Conservation (phyloP, 805 yeast genomes). For the Candida coleopterorum region DNA sequence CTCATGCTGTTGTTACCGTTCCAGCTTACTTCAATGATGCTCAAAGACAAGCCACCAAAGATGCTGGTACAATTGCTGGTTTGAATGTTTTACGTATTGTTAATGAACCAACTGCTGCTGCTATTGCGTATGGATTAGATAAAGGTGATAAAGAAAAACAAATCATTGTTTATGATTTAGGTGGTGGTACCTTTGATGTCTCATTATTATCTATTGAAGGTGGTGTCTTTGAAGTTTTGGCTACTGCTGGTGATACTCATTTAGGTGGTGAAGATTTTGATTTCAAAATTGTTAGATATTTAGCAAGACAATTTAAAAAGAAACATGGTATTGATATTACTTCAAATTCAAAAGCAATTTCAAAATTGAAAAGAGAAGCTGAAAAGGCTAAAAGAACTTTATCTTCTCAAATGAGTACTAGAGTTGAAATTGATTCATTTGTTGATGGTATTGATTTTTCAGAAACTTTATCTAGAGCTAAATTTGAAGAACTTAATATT, state of each 20-base stretch:
- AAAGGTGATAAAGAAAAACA: conserved; percentile 56
- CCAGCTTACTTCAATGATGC: conserved; percentile 98
- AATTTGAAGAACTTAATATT: conserved; percentile 45
- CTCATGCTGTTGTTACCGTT: conserved; percentile 92
- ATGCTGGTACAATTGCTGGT: conserved; percentile 96
- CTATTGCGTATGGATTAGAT: conserved; percentile 56
- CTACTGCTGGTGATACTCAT: conserved; percentile 49
- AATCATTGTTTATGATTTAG: conserved; percentile 45
- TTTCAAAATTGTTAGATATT: conserved; percentile 40
- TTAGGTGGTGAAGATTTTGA: conserved; percentile 50
- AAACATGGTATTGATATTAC: conserved; percentile 41
- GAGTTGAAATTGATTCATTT: conserved; percentile 44
- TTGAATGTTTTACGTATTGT: conserved; percentile 90
- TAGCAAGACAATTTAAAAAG: conserved; percentile 40
- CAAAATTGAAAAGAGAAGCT: conserved; percentile 45
- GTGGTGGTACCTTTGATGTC: conserved; percentile 69
- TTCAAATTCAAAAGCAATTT: conserved; percentile 37
- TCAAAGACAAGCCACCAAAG: conserved; percentile 97
- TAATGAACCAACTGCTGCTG: conserved; percentile 88
- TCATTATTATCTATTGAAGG: conserved; percentile 58
- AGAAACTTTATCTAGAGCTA: conserved; percentile 43
- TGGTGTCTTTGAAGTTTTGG: conserved; percentile 45
- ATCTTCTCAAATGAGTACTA: conserved; percentile 40
- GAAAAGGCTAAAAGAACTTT: conserved; percentile 48
- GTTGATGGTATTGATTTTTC: conserved; percentile 47